Evolutionary conservation across 306 rosid species (phyloP).

Genomic region (Cucurbita pepo): DNA sequence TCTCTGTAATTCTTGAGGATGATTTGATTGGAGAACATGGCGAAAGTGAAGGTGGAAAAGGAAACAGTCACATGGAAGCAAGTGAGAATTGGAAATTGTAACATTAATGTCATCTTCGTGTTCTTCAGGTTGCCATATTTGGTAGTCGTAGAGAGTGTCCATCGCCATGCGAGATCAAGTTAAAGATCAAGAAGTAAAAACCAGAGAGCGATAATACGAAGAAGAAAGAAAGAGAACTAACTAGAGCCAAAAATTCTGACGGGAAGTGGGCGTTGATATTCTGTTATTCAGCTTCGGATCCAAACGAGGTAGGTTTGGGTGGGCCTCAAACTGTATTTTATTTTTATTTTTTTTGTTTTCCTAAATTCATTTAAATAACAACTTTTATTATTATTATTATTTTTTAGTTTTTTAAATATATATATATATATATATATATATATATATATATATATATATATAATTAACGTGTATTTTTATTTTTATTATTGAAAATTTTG

Average conservation of each 20-base stretch:
- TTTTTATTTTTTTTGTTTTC: background rate
- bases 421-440: too few relatives aligned
- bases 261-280: background rate
- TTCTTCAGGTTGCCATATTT: background rate
- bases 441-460: too few relatives aligned
- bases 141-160: constrained; percentile 16
- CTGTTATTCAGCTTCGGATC: background rate
- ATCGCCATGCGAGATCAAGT: constrained; percentile 1
- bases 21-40: constrained; percentile 10
- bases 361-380: too few relatives aligned
- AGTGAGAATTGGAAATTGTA: constrained; percentile 6
- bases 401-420: too few relatives aligned
- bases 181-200: constrained; percentile 5
- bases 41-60: constrained; percentile 8
- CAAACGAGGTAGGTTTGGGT: background rate
- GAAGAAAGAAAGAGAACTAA: background rate
- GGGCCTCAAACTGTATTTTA: background rate
- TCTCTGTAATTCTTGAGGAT: background rate
- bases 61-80: constrained; percentile 11
- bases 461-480: too few relatives aligned
- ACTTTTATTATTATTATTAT: too few relatives aligned
- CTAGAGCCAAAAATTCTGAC: background rate
- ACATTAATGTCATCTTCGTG: background rate
- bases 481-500: too few relatives aligned
- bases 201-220: background rate